Evolutionary conservation across 2,329 filamentous ascomycete species (phyloP), one percentile per base, ranked within the genome.

Genomic region (Ascochyta rabiei): DNA sequence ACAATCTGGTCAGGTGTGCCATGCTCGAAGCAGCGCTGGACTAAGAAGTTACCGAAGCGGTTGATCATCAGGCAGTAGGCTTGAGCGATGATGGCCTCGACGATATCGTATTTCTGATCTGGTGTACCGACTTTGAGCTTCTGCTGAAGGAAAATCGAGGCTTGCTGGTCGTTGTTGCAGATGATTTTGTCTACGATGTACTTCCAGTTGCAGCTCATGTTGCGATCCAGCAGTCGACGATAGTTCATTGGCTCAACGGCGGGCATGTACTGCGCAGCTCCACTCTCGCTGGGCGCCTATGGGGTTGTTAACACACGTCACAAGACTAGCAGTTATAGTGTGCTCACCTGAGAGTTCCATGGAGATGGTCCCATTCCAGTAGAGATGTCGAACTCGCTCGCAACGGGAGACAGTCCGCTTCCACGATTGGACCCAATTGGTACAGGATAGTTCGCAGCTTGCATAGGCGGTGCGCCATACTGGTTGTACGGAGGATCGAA

Each of bases 171-270:
- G 75, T 99, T 98, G 80, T 93, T 97, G 84, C 91, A 96, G 63
- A 99, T 93, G 72, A 99, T 99, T 82, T 98, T 98, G 80, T 99
- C 93, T 50, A 99, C 95, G 66, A 99, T 97, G 74, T 96, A 97
- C 79, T 95, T 96, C 95, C 93, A 99, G 79, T 99, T 96, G 79
- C 93, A 98, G 70, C 90, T 96, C 76, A 96, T 91, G 72, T 93
- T 96, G 70, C 93, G 92, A 71, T 99, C 95, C 41, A 98, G 86
- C 34, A 99, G 84, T 51, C 93, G 92, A 57, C 95, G 92, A 71
- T 98, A 99, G 77, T 99, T 98, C 68, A 98, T 84, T 10, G 93
- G 95, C 76, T 99, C 95, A 6, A 90, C 89, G 3, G 92, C 89
- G 10, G 90, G 88, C 24, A 97, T 80, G 72, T 96, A 97, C 1